Base-by-base conservation (phyloP, 2,329 filamentous ascomycete species). In the Ophiosphaerella narmari region DNA sequence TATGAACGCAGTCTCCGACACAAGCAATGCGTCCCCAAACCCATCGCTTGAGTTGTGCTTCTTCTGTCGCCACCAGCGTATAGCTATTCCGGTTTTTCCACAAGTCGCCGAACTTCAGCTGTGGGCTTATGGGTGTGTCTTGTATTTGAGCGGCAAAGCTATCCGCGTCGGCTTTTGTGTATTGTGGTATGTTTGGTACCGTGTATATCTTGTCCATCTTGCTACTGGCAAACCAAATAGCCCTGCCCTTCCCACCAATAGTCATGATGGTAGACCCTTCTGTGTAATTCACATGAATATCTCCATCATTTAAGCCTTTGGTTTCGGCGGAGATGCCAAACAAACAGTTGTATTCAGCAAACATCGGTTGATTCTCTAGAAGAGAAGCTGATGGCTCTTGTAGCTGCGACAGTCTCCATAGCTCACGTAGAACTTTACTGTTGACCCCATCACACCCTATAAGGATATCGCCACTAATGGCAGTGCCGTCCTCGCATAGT, bases 1-100 rank as follows among this genome's bases (percentile, higher is more conserved):
- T 78, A 51, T 78, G 75, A 2, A 70, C 71, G 0, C 74, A 62
- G 50, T 78, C 76, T 0, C 75, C 76, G 9, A 78, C 66, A 4
- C 67, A 63, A 4, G 77, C 62, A 3, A 75, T 68, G 9, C 76
- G 60, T 12, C 67, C 62, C 51, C 68, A 77, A 36, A 72, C 66
- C 71, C 75, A 78, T 12, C 66, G 60, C 13, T 71, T 56, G 16
- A 74, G 67, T 1, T 74, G 67, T 42, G 70, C 70, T 48, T 77
- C 74, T 38, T 74, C 65, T 7, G 72, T 42, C 40, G 62, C 48
- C 2, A 71, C 61, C 14, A 69, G 55, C 26, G 50, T 63, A 29
- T 40, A 63, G 5, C 46, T 56, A 7, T 29, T 52, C 6, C 60
- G 50, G 4, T 49, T 55, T 8, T 66, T 55, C 66, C 68, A 75